Conservation (phyloP, 2,329 filamentous ascomycete genomes). For the Mycosphaerella sp. region DNA sequence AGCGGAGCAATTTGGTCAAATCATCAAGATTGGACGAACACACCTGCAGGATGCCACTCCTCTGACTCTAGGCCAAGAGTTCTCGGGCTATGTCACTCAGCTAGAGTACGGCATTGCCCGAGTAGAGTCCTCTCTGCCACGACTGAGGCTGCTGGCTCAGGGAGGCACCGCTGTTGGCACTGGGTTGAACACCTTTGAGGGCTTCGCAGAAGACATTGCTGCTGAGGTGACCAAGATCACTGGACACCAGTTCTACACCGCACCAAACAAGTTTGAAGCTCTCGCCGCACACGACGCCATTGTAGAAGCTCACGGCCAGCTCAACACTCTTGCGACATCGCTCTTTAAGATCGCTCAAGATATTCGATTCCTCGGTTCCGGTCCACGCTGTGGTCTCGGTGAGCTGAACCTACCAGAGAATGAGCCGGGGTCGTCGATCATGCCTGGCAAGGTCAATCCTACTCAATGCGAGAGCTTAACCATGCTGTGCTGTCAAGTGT, state of each 20-base stretch:
- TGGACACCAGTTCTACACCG: constrained; percentile 87
- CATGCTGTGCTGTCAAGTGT: constrained; percentile 96
- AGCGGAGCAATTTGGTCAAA: constrained; percentile 80
- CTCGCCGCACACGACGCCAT: constrained; percentile 93
- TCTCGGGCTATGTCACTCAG: constrained; percentile 94
- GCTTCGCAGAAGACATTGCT: constrained; percentile 90
- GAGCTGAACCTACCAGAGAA: constrained; percentile 94
- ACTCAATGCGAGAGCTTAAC: constrained; percentile 97
- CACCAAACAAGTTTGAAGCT: constrained; percentile 98
- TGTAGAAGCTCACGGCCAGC: constrained; percentile 84
- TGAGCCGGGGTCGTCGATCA: constrained; percentile 95
- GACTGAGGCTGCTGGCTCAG: constrained; percentile 82
- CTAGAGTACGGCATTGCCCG: constrained; percentile 86
- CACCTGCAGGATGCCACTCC: constrained; percentile 97
- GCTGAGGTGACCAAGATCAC: constrained; percentile 88
- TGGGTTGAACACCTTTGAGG: constrained; percentile 93
- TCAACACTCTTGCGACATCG: constrained; percentile 87
- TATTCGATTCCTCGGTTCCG: constrained; percentile 92
- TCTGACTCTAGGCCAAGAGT: constrained; percentile 91
- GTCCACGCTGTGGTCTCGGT: constrained; percentile 89
- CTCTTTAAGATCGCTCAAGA: constrained; percentile 99
- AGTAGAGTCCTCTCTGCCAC: constrained; percentile 73
- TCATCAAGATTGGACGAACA: constrained; percentile 98
- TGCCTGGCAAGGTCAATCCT: constrained; percentile 99
- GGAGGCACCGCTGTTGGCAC: constrained; percentile 96